Base-by-base conservation (phyloP, 2,329 filamentous ascomycete genomes). In the Diaporthe sp. region DNA sequence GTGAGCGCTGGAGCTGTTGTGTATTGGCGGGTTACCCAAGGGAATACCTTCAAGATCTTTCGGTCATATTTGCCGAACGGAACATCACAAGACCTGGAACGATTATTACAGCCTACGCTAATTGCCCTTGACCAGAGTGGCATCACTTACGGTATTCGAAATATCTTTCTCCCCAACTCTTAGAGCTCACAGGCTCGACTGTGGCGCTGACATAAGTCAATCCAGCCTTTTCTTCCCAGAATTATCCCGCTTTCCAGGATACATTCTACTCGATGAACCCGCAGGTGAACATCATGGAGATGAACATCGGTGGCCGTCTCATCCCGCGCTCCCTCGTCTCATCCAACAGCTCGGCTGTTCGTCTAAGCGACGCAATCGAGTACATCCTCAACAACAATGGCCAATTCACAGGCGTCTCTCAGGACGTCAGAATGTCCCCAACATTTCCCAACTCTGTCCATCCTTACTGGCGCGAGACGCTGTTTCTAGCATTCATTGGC, bases 401-500 rank as follows among this genome's bases (percentile, higher is more conserved):
- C 12, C 32, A 58, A 10, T 27, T 72, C 10, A 51, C 39, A 4
- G 71, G 59, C 12, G 51, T 68, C 35, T 56, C 59, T n/a, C 25
- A 56, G 51, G n/a, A 72, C 13, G 71, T 58, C 1, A 47, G 30
- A 4, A 73, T 4, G n/a, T 7, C 30, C 2, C 71, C 53, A 19
- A 70, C 55, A 1, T 70, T 25, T 4, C 42, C 55, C 7, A 70
- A 70, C 15, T 70, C 63, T 4, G 53, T 39, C 19, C 32, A 73
- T 7, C 71, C 71, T 0, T 47, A 72, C 25, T 72, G 71, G 71
- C 71, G 71, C 10, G 50, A 72, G 6, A 17, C 71, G 1, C 3
- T 72, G 7, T 66, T 68, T 10, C n/a, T 68, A 27, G 71, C 71
- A 10, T 68, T 72, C 30, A 27, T 68, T 30, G 71, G 59, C n/a